Evolutionary conservation across 202 grass and related monocot species (phyloP), one percentile per base, ranked within the genome.

Genomic region (Panicum hallii): DNA sequence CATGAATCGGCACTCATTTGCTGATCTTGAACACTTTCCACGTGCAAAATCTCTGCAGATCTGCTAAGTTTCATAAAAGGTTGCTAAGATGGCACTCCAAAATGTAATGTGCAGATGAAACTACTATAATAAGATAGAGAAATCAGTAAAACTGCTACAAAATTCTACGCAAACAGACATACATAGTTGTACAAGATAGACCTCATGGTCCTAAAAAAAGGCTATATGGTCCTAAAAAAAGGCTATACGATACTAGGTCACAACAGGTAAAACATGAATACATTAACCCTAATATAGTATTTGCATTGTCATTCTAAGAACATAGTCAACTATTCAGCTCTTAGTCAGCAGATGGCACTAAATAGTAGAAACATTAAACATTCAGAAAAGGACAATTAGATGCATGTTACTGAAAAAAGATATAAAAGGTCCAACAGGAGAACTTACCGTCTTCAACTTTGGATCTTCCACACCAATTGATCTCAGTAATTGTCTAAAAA

Each of bases 21-120:
- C 89, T 69, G 92, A 82, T 83, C 92, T 94, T 79, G 83, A 92
- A 74, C 92, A 94, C 47, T 73, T 82, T 7, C 92, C 89, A 52
- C 86, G 87, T 54, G 85, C 49, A 72, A 90, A 89, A 87, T 89
- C 92, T 83, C 87, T 89, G 85, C 90, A 92, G 60, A 92, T 52
- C 81, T 92, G 81, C 69, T 48, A 74, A 42, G 9, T 68, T 57
- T 74, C 57, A 60, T 62, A 79, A 70, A 81, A 81, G 5, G 14
- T 58, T 50, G 55, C 22, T 81, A 32, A 81, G 74, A 63, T 64
- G 15, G 3, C 34, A 69, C 38, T 84, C 28, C 36, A 55, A 41
- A 84, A 87, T 74, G 32, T 26, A 64, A 48, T 84, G 63, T 62
- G 72, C 49, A 68, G 7, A 80, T 61, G 23, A 60, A 50, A 85